Evolutionary conservation across 768 basidiomycete genomes (phyloP), one percentile per base, ranked within the genome.

Genomic region (Termitomyces sp.): DNA sequence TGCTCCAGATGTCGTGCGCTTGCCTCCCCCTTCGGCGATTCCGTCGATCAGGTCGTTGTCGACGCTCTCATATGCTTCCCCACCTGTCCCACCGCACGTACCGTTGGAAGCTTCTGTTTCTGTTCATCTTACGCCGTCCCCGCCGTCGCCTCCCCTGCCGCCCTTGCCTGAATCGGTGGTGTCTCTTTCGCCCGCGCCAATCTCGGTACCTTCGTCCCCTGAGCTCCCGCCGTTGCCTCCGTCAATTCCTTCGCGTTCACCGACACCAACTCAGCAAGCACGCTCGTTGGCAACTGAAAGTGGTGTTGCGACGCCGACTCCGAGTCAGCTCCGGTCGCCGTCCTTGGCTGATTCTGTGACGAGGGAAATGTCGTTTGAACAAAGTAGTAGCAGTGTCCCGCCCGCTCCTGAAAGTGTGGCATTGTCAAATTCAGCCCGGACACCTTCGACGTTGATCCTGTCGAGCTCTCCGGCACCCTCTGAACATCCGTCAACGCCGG

Each of bases 221-320:
- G 61, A 66, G 8, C 57, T 64, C 8, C 68, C 64, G 18, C 66
- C 68, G 44, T 64, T 67, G 36, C 67, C 67, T 5, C 64, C 68
- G 29, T 64, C 63, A 2, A 48, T 51, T 13, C 61, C 64, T 29
- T 64, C 65, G 22, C 54, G 59, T 16, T 62, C 64, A 0, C 43
- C 49, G 20, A 57, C 55, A 0, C 46, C 55, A 13, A 55, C 48
- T 29, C 54, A 61, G 4, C 59, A 57, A 12, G 58, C 54, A 3
- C 29, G 18, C 4, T 58, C 57, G 12, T 24, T 58, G 31, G 29
- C 57, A 10, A 53, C 52, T 16, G 68, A 69, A 48, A 70, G 67
- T 24, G 59, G 69, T 49, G 63, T 68, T 7, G 60, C 65, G 5
- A 75, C 75, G 0, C 74, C 76, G 1, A 74, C 74, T 0, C 73